These are phyloP conservation scores for Ilex aquifolium DNA, from an alignment of 257 asterid genomes.

Conservation along the genomic window DNA sequence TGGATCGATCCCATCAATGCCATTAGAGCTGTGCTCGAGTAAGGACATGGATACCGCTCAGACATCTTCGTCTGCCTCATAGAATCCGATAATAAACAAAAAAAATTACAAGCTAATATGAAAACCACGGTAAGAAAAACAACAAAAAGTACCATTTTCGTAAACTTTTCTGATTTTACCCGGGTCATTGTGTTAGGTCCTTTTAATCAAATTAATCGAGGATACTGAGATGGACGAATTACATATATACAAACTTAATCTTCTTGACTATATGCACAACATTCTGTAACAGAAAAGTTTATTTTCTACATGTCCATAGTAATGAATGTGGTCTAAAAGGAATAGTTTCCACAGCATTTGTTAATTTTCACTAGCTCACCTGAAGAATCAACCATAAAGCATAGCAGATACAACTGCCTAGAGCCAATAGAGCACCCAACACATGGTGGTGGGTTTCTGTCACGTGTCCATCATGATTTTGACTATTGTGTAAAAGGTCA, in stretches of 20 bases:
- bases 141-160: too few relatives aligned
- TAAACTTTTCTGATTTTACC: too few relatives aligned
- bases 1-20: background rate
- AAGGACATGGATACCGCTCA: background rate
- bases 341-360: too few relatives aligned
- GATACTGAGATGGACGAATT: too few relatives aligned
- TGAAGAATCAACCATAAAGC: background rate
- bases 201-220: too few relatives aligned
- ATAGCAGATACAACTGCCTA: background rate
- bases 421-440: background rate
- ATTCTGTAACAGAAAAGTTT: too few relatives aligned
- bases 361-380: background rate
- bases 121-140: background rate
- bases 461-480: background rate
- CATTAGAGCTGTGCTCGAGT: background rate
- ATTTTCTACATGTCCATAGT: too few relatives aligned
- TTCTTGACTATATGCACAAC: too few relatives aligned
- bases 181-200: too few relatives aligned
- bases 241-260: too few relatives aligned
- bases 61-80: background rate
- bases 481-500: slow-evolving; percentile 1
- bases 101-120: background rate
- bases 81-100: background rate
- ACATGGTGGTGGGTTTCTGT: background rate
- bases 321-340: too few relatives aligned